A percentile compares a stretch with the other conserved stretches of the same genome.
Evolutionary conservation across 345 rosid species (phyloP).

Genomic region (Bruguiera parviflora): DNA sequence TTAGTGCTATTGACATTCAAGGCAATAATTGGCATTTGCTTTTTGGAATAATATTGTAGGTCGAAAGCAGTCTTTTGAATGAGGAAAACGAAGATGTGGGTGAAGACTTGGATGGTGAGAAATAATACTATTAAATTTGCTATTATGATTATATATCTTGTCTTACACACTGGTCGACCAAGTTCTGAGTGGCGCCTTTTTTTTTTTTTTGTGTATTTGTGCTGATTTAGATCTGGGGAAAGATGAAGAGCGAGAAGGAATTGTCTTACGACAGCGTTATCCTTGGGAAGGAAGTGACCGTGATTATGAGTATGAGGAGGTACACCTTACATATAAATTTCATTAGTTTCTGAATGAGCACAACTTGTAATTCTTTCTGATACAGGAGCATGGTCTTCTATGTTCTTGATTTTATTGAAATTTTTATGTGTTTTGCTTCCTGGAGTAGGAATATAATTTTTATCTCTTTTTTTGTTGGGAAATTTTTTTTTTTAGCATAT

Average conservation of each 20-base stretch:
- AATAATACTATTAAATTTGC: neutral
- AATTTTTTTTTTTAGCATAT: too few species aligned
- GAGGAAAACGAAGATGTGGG: slow-evolving; percentile 61
- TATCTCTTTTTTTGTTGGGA: too few species aligned
- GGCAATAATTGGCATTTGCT: neutral
- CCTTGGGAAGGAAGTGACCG: slow-evolving; percentile 97
- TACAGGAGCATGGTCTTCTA: too few species aligned
- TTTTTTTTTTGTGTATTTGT: neutral
- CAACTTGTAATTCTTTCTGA: too few species aligned
- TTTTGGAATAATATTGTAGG: slow-evolving; percentile 39
- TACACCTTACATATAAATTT: slow-evolving; percentile 13
- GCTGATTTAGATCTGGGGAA: slow-evolving; percentile 46
- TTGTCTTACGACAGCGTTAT: slow-evolving; percentile 35
- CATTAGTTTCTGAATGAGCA: too few species aligned
- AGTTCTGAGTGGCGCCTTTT: neutral
- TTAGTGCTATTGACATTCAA: neutral
- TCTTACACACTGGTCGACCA: neutral
- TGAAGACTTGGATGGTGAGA: slow-evolving; percentile 68
- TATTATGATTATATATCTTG: neutral
- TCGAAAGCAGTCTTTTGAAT: slow-evolving; percentile 54
- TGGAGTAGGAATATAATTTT: too few species aligned
- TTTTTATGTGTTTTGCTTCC: too few species aligned
- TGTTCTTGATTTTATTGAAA: too few species aligned
- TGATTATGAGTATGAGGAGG: slow-evolving; percentile 89
- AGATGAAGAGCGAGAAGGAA: slow-evolving; percentile 57